Conservation (phyloP, 345 rosid species). For the Capsella bursapastoris region DNA sequence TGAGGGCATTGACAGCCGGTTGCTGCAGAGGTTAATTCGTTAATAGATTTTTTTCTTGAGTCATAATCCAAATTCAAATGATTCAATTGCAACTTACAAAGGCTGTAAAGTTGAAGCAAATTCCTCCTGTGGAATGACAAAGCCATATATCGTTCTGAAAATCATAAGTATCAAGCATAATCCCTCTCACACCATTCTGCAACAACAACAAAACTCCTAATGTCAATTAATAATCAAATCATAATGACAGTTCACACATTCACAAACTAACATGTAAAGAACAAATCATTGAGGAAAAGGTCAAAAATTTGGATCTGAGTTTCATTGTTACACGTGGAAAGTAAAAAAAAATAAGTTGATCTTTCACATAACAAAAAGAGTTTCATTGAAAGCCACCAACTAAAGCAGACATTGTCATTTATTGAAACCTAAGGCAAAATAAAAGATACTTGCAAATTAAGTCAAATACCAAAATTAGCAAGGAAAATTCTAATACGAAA, state of each 20-base stretch:
- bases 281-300: background rate
- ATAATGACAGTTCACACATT: background rate
- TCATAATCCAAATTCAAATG: background rate
- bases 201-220: slow-evolving; percentile 1
- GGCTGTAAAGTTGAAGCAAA: slow-evolving; percentile 74
- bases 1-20: slow-evolving; percentile 82
- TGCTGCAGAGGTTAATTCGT: slow-evolving; percentile 48
- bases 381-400: slow-evolving; percentile 24
- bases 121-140: slow-evolving; percentile 79
- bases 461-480: background rate
- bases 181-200: slow-evolving; percentile 94
- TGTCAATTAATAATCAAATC: background rate
- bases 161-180: slow-evolving; percentile 94
- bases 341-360: background rate
- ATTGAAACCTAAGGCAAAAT: slow-evolving; percentile 17
- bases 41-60: background rate
- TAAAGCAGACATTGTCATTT: slow-evolving; percentile 42
- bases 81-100: slow-evolving; percentile 63
- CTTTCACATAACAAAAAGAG: background rate
- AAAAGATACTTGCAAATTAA: slow-evolving; percentile 29
- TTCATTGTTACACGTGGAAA: slow-evolving; percentile 27
- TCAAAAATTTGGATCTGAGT: background rate
- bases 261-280: background rate
- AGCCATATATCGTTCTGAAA: slow-evolving; percentile 80
- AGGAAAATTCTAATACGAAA: background rate